Evolutionary conservation across 192 early-diverging fungal species (phyloP), one percentile per base, ranked within the genome.

Genomic region (Mortierella antarctica): DNA sequence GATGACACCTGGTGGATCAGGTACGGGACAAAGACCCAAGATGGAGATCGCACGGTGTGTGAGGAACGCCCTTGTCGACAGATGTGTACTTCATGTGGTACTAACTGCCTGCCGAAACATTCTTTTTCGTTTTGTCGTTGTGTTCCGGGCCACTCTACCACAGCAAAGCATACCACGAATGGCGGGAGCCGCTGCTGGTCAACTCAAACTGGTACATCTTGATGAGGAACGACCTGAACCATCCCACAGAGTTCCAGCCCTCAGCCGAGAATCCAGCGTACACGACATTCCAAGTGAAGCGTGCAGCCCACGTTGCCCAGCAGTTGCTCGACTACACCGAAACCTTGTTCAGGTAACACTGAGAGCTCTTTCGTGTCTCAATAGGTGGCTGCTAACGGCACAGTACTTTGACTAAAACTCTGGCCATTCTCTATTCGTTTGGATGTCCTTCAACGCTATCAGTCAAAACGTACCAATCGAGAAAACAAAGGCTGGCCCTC

Each of bases 181-280:
- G 94, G 94, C 86, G 96, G 14, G 94, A 95, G 53, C 83, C 90
- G 11, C 62, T 95, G 39, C 80, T 95, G 67, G 87, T 98, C 68
- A 95, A 98, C 85, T 94, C 93, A 57, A 95, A 96, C 85, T 98
- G 94, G 91, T 96, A 91, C 71, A 88, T 96, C 31, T 51, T 92
- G n/a, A 82, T 89, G 68, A 73, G 80, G 8, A 90, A 93, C 66
- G 94, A 95, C 67, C 65, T 75, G 5, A 70, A 83, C 63, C 89
- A 90, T 17, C 90, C 89, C 40, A 84, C 74, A 0, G 70, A 72
- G 42, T 73, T 84, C 18, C 54, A 84, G 0, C 61, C 83, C 18
- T 74, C 79, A 3, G 71, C 59, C 23, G 64, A 73, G 21, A 68
- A 77, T 40, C 85, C 88, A 17, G 71, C 78, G 39, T 96, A 91